Conservation (phyloP, 768 basidiomycete species). For the Tephrocybe sp. region DNA sequence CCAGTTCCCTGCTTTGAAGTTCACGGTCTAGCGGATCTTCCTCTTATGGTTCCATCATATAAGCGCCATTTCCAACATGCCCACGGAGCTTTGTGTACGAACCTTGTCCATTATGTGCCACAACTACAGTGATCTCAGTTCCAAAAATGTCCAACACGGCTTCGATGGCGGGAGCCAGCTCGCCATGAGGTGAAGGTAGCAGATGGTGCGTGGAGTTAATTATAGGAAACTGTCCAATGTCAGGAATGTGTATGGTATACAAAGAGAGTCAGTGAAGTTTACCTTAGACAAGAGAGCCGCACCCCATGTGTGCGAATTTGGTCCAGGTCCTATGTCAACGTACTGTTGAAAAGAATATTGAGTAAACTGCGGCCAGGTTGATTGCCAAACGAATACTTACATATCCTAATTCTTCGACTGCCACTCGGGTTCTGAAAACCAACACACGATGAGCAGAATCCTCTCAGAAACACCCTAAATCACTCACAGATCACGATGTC, state of each 20-base stretch:
- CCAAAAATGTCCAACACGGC: slow-evolving; percentile 81
- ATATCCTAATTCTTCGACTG: slow-evolving; percentile 78
- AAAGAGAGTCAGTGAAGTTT: background rate
- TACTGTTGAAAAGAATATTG: slow-evolving; percentile 64
- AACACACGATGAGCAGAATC: slow-evolving; percentile 4
- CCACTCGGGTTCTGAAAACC: slow-evolving; percentile 64
- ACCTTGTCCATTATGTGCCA: slow-evolving; percentile 93
- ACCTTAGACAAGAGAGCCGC: slow-evolving; percentile 80
- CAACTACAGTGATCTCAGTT: slow-evolving; percentile 76
- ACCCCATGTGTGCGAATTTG: slow-evolving; percentile 90
- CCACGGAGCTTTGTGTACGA: too few species aligned
- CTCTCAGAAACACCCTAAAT: background rate
- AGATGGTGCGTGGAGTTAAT: slow-evolving; percentile 84
- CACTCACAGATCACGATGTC: slow-evolving; percentile 77
- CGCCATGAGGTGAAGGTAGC: slow-evolving; percentile 82
- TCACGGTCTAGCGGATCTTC: slow-evolving; percentile 89
- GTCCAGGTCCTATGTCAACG: slow-evolving; percentile 87
- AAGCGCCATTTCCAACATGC: too few species aligned
- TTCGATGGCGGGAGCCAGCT: slow-evolving; percentile 89
- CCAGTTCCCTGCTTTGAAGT: slow-evolving; percentile 79
- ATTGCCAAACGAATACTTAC: slow-evolving; percentile 41
- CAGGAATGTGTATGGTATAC: background rate
- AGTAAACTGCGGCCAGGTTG: too few species aligned
- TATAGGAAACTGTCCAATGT: slow-evolving; percentile 72
- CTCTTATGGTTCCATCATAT: too few species aligned